Evolutionary conservation across 495 filamentous ascomycete genomes (phyloP).

Genomic region (Xylaria palmicola): DNA sequence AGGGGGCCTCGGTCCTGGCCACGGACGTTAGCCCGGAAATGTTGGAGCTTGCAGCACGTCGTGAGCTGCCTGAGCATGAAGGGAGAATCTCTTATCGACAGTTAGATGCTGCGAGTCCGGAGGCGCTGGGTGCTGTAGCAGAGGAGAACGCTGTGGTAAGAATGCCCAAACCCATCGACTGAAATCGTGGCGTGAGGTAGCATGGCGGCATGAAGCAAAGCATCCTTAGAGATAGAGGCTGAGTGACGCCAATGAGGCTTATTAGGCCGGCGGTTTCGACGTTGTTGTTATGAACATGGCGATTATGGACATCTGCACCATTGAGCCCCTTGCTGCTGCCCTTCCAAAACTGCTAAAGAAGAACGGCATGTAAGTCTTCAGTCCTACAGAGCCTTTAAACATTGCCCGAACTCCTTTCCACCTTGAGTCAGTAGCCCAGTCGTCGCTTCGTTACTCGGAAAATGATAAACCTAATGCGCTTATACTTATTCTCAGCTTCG

Average conservation of each 20-base stretch:
- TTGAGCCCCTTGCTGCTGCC: slow-evolving; percentile 34
- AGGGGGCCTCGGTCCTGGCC: slow-evolving; percentile 33
- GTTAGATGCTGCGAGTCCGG: slow-evolving; percentile 35
- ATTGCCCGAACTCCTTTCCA: background rate
- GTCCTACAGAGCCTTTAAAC: background rate
- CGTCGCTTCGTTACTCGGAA: background rate
- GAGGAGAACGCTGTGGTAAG: slow-evolving; percentile 8
- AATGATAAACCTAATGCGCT: background rate
- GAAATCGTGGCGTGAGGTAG: background rate
- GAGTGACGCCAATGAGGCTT: background rate
- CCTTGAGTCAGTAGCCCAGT: background rate
- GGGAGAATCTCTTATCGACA: slow-evolving; percentile 22
- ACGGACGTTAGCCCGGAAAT: slow-evolving; percentile 38
- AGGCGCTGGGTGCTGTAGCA: slow-evolving; percentile 26
- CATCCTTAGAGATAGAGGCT: background rate
- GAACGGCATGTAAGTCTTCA: slow-evolving; percentile 36
- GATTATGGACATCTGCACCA: slow-evolving; percentile 42
- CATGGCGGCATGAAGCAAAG: background rate
- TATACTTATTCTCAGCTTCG: slow-evolving; percentile 30
- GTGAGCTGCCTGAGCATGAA: slow-evolving; percentile 15
- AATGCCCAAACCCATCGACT: background rate
- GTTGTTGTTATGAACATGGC: slow-evolving; percentile 45
- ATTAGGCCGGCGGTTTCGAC: slow-evolving; percentile 27
- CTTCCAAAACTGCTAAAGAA: slow-evolving; percentile 35
- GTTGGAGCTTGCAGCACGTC: slow-evolving; percentile 26